Conservation (phyloP, 2,329 filamentous ascomycete genomes). For the Aschersonia sp. region DNA sequence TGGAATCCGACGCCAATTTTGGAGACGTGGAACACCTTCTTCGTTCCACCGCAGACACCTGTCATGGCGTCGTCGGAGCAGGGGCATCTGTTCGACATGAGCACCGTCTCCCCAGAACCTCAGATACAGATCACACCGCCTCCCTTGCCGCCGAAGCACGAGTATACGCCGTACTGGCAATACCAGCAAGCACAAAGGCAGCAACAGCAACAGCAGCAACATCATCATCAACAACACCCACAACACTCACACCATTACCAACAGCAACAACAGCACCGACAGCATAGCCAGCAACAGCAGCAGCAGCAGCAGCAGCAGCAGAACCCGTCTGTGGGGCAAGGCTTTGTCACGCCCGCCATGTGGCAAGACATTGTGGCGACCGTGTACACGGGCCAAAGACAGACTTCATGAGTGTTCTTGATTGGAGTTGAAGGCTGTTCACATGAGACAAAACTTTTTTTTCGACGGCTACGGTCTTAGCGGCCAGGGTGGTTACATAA, state of each 20-base stretch:
- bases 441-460: not conserved
- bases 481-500: too few relatives aligned
- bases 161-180: not conserved
- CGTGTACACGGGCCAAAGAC: conserved; percentile 44
- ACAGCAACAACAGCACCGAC: not conserved
- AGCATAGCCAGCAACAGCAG: conserved; percentile 12
- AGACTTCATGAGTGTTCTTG: not conserved
- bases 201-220: conserved; percentile 19
- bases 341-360: conserved; percentile 54
- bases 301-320: conserved; percentile 30
- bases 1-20: conserved; percentile 86
- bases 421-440: not conserved
- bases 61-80: conserved; percentile 54
- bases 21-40: conserved; percentile 42
- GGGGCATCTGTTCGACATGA: not conserved
- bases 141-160: not conserved
- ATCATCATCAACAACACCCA: conserved; percentile 17
- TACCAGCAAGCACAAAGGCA: conserved; percentile 7
- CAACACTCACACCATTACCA: conserved; percentile 13
- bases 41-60: conserved; percentile 70
- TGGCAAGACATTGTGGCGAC: conserved; percentile 59
- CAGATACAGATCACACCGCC: conserved; percentile 6
- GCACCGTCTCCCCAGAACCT: conserved; percentile 23
- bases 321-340: conserved; percentile 29
- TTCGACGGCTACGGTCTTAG: too few relatives aligned